Base-by-base conservation (phyloP, 192 early-diverging fungal species). In the Gaertneriomyces semiglobifer region DNA sequence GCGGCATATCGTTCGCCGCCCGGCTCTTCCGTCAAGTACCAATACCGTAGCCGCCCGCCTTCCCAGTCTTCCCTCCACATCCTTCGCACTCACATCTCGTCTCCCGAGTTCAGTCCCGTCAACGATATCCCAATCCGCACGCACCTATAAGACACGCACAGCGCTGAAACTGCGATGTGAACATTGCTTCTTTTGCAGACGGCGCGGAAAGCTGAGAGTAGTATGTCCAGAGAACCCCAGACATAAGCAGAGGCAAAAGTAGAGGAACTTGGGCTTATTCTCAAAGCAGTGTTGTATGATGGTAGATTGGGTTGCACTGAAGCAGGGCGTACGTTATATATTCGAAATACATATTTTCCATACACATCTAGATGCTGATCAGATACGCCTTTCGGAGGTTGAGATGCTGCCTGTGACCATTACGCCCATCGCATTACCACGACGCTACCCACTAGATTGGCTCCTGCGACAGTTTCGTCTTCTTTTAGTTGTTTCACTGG, bases 221-320 rank as follows among this genome's bases (percentile, higher is more conserved):
- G 81, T 92, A 7, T 98, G 95, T 83, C 88, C 78, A 76, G 89
- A 91, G 75, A 91, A 95, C 72, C 86, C 89, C 59, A 93, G 90
- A 79, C 95, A 98, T 77, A 98, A 98, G 84, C 95, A 98, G 74
- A 82, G 88, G 70, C 95, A 95, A 74, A 87, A 66, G 64, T 72
- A 67, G 51, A 19, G 39, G 42, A 62, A 42, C 25, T 33, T 33
- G 25, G 25, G 25, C 25, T 2, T 2, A 33, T 33, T 33, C 1
- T 0, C 1, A 33, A 33, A 33, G 25, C 25, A 33, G 25, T 33
- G 25, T 33, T 33, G 25, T 33, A 33, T 33, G 2, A 33, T 33
- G 25, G 25, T 33, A 33, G 25, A 33, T 33, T 33, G 25, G 25
- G 25, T 33, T 2, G 25, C 25, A 33, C 2, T 33, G 25, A 33